These are phyloP conservation scores for Lathyrus tuberosus DNA, from an alignment of 306 rosid genomes.

Conservation along the genomic window DNA sequence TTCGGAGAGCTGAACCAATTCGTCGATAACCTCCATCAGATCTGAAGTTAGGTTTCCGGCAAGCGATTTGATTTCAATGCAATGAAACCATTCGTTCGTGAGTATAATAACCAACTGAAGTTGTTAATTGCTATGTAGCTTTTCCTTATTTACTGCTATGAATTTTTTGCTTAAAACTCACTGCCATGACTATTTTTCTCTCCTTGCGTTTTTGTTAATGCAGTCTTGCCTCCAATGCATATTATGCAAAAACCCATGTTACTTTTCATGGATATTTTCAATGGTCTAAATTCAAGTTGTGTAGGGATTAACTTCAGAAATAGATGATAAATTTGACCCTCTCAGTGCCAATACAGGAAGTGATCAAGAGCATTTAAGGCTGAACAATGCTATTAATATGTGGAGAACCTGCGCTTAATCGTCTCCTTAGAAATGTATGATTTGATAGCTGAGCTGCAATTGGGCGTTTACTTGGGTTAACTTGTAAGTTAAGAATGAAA, in stretches of 20 bases:
- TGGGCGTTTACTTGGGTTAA: slow-evolving; percentile 54
- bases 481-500: slow-evolving; percentile 54
- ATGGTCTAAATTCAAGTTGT: slow-evolving; percentile 24
- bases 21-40: slow-evolving; percentile 92
- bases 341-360: slow-evolving; percentile 14
- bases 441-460: slow-evolving; percentile 50
- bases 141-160: too few relatives aligned
- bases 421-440: slow-evolving; percentile 58
- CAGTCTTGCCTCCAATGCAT: slow-evolving; percentile 17
- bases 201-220: too few relatives aligned
- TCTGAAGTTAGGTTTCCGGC: slow-evolving; percentile 50
- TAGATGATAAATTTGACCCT: slow-evolving; percentile 26
- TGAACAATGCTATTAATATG: slow-evolving; percentile 8
- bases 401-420: slow-evolving; percentile 42
- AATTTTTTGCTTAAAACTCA: too few relatives aligned
- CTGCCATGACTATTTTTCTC: too few relatives aligned
- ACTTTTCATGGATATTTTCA: slow-evolving; percentile 23
- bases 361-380: slow-evolving; percentile 26
- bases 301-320: slow-evolving; percentile 30
- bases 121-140: neutral
- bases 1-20: slow-evolving; percentile 77
- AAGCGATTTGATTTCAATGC: neutral
- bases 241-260: slow-evolving; percentile 30
- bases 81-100: neutral
- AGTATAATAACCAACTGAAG: too few relatives aligned